Percentiles rank a stretch among this genome's conserved stretches.
phyloP scores from a whole-genome alignment of 495 filamentous ascomycete genomes.

The Trichoderma orchidacearum region DNA sequence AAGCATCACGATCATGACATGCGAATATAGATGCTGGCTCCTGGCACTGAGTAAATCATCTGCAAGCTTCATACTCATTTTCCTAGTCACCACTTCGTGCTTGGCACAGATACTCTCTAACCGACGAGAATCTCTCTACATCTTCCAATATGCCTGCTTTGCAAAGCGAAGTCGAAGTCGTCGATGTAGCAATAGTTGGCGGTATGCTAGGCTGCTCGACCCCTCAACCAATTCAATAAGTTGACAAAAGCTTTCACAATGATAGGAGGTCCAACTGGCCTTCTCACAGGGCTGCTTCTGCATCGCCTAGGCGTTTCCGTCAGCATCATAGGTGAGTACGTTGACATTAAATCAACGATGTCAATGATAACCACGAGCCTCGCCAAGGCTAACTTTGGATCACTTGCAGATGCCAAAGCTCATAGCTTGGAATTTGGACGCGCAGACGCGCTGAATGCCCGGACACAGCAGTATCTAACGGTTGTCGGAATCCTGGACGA shows the following conservation, averaged over 20 bases:
- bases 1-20: background rate
- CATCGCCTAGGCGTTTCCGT: conserved; percentile 10
- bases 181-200: background rate
- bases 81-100: too few relatives aligned
- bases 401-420: conserved; percentile 9
- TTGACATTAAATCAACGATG: background rate
- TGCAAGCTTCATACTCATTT: too few relatives aligned
- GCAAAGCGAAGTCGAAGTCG: background rate
- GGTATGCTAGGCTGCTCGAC: background rate
- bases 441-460: conserved; percentile 15
- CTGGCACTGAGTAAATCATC: too few relatives aligned
- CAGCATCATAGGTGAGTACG: conserved; percentile 8
- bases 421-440: conserved; percentile 10
- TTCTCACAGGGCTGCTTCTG: conserved; percentile 11
- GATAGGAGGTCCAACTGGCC: conserved; percentile 11
- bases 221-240: background rate
- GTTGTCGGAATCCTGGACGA: conserved; percentile 11
- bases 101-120: background rate
- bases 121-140: background rate
- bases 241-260: background rate
- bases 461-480: conserved; percentile 13
- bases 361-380: too few relatives aligned
- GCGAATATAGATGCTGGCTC: background rate
- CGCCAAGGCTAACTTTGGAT: background rate
- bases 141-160: background rate